Evolutionary conservation across 139 green algal species (phyloP), one percentile per base, ranked within the genome.

Genomic region (Coelastrella sp.): DNA sequence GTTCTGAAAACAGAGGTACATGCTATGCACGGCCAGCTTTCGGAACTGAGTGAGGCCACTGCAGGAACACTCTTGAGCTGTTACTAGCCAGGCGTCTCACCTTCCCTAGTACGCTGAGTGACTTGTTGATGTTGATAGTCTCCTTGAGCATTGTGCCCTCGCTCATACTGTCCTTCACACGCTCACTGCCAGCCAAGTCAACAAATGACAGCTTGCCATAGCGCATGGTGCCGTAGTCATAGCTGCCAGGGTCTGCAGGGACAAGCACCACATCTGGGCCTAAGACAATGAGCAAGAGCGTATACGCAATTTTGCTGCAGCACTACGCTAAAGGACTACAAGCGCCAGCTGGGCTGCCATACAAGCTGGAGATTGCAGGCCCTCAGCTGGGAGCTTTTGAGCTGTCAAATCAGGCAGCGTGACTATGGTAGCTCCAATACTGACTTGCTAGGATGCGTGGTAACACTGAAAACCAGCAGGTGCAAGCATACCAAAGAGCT

Each of bases 61-160:
- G 76, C 76, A 82, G 76, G 5, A 22, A 64, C 10, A 10, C 73
- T 54, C 73, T 80, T 11, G 7, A 32, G n/a, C 73, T 80, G 20
- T 47, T 80, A 8, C 22, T 47, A 54, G n/a, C 11, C 61, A 10
- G 8, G 61, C 61, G 10, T 19, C 0, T 71, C 77, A 98, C 97
- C 94, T 99, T 99, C 83, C 97, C 97, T 57, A 99, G 93, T 61
- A 96, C 96, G 92, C 99, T 99, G 10, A 99, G 94, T 14, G 91
- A 96, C 66, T 96, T 96, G 94, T 99, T 99, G 95, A 99, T 99
- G 95, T 93, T 96, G 90, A 95, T 93, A 6, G 97, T 98, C 94
- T 99, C 97, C 91, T 96, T 97, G 56, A 97, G 90, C 93, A 96
- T 96, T 7, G 73, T 90, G 10, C 95, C 95, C 47, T 95, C 90